Conservation (phyloP, 768 basidiomycete species). For the Leucosporidium yakuticum region DNA sequence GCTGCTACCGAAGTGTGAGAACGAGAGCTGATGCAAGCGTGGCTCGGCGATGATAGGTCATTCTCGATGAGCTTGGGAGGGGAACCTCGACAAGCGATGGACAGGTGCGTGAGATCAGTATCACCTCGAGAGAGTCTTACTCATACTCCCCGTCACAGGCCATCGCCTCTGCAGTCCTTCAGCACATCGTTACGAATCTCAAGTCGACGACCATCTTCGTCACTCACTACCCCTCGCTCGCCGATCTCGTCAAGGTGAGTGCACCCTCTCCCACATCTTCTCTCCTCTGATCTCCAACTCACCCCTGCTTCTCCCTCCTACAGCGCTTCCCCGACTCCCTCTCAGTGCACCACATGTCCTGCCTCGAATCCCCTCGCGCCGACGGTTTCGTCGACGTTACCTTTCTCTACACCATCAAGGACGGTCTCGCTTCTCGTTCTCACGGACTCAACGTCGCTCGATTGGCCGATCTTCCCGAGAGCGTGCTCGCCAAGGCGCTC, state of each 20-base stretch:
- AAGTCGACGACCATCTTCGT: constrained; percentile 79
- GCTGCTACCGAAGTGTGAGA: constrained; percentile 71
- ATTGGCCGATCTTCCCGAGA: constrained; percentile 70
- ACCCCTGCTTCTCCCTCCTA: background rate
- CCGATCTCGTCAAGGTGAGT: constrained; percentile 45
- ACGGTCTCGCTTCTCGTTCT: constrained; percentile 19
- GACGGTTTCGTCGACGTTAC: constrained; percentile 67
- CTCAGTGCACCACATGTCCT: constrained; percentile 35
- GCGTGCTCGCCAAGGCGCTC: constrained; percentile 59
- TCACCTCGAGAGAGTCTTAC: background rate
- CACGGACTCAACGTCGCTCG: constrained; percentile 35
- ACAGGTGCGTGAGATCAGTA: constrained; percentile 49
- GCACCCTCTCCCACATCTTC: too few relatives aligned
- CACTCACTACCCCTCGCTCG: constrained; percentile 86
- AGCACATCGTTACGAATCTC: constrained; percentile 57
- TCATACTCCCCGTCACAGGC: constrained; percentile 44
- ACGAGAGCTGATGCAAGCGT: constrained; percentile 1
- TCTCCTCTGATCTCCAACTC: too few relatives aligned
- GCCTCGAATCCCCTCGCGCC: constrained; percentile 35
- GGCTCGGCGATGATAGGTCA: constrained; percentile 69
- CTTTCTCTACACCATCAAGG: constrained; percentile 62
- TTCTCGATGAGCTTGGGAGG: constrained; percentile 76
- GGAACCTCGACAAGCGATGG: constrained; percentile 94
- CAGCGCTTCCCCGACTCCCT: constrained; percentile 18
- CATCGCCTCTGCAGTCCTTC: constrained; percentile 72